phyloP scores from a whole-genome alignment of 2,329 filamentous ascomycete species.

The Aspergillus sergii region DNA sequence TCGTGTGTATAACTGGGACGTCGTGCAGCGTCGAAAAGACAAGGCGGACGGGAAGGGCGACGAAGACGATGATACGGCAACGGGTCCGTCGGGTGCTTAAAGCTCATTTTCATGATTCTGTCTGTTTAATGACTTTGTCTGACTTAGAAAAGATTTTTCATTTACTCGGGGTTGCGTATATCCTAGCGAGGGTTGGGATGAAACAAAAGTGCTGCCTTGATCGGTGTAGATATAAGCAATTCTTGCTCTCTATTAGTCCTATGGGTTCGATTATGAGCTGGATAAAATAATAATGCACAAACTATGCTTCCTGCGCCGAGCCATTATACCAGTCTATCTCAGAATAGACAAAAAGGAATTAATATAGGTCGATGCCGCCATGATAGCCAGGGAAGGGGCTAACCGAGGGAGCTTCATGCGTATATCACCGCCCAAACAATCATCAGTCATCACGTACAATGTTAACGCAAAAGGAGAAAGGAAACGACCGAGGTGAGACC shows the following conservation, averaged over 20 bases:
- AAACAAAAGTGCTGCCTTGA: slow-evolving; percentile 4
- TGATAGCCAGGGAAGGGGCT: neutral
- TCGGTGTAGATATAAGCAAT: neutral
- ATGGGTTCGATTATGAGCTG: neutral
- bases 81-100: slow-evolving; percentile 1
- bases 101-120: neutral
- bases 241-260: neutral
- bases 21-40: slow-evolving; percentile 91
- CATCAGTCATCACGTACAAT: slow-evolving; percentile 14
- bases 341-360: neutral
- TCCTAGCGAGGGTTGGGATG: slow-evolving; percentile 5
- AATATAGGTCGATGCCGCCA: neutral
- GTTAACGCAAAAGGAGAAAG: neutral
- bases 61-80: slow-evolving; percentile 47
- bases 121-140: slow-evolving; percentile 5
- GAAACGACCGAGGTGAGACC: neutral
- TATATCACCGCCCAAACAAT: slow-evolving; percentile 4
- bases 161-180: slow-evolving; percentile 8
- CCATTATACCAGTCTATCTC: slow-evolving; percentile 13
- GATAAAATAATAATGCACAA: neutral
- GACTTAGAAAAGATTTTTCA: slow-evolving; percentile 6
- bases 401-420: neutral
- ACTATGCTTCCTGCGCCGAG: slow-evolving; percentile 3
- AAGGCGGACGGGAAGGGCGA: slow-evolving; percentile 60
- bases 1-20: slow-evolving; percentile 99